Evolutionary conservation across 768 basidiomycete species (phyloP).

Genomic region (Boletus pseudopeckii): DNA sequence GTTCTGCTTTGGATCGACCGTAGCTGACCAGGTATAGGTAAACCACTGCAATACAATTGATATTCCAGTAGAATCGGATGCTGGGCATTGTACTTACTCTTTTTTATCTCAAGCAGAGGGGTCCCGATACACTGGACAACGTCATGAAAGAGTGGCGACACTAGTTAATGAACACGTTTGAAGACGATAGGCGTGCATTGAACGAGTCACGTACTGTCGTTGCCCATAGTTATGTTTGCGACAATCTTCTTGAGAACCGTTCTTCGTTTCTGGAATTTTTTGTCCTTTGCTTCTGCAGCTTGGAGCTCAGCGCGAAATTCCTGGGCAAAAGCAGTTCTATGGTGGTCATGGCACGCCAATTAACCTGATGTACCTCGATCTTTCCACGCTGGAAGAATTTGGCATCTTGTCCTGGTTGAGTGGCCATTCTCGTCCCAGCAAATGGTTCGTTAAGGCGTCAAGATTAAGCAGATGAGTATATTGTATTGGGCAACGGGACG

Average conservation of each 20-base stretch:
- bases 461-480: slow-evolving; percentile 2
- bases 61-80: neutral
- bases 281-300: slow-evolving; percentile 92
- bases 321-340: slow-evolving; percentile 35
- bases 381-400: slow-evolving; percentile 92
- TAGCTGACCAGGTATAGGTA: slow-evolving; percentile 98
- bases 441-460: neutral
- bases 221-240: slow-evolving; percentile 99
- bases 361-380: slow-evolving; percentile 61
- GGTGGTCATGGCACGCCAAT: slow-evolving; percentile 5
- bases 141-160: slow-evolving; percentile 94
- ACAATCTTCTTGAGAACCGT: slow-evolving; percentile 95
- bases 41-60: slow-evolving; percentile 62
- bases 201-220: slow-evolving; percentile 74
- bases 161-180: slow-evolving; percentile 38
- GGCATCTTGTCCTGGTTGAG: slow-evolving; percentile 76
- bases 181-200: slow-evolving; percentile 11
- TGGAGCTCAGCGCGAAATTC: slow-evolving; percentile 91
- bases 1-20: slow-evolving; percentile 89
- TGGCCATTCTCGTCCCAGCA: slow-evolving; percentile 33
- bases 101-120: slow-evolving; percentile 96
- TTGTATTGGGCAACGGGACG: neutral
- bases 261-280: slow-evolving; percentile 92
- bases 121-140: slow-evolving; percentile 94
- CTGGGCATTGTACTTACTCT: slow-evolving; percentile 61